A percentile compares a stretch with the other conserved stretches of the same genome.
Conservation (phyloP, 345 rosid species). For the Pelargonium nanum region DNA sequence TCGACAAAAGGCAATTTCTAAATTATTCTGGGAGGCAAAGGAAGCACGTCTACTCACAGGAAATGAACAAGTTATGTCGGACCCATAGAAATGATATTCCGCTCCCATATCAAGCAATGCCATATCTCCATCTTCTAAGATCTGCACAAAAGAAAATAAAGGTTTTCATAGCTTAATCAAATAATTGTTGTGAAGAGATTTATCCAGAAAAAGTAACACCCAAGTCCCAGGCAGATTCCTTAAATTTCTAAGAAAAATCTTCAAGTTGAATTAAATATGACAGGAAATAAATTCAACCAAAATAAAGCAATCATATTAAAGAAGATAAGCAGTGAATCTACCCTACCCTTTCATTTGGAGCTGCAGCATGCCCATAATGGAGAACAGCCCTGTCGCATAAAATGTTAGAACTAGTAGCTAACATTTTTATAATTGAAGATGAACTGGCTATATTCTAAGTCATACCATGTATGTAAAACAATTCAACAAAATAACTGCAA, state of each 20-base stretch:
- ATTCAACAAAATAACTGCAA: not conserved
- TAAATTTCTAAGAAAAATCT: not conserved
- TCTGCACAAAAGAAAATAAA: constrained; percentile 33
- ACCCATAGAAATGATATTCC: constrained; percentile 81
- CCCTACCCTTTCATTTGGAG: constrained; percentile 86
- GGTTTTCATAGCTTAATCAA: not conserved
- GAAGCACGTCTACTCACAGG: constrained; percentile 46
- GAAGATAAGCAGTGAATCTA: constrained; percentile 3
- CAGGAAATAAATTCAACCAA: not conserved
- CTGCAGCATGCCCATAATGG: constrained; percentile 98
- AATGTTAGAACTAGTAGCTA: constrained; percentile 9
- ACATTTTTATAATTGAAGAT: not conserved
- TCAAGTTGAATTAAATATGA: not conserved
- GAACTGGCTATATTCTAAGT: constrained; percentile 9
- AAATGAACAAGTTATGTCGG: constrained; percentile 92
- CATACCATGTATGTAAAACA: not conserved
- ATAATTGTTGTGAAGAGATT: not conserved
- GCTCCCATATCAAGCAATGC: constrained; percentile 97
- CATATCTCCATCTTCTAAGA: constrained; percentile 72
- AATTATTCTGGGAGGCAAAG: not conserved
- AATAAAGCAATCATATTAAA: not conserved
- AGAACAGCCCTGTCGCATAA: constrained; percentile 64
- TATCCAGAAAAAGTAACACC: not conserved
- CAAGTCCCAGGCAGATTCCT: too few relatives aligned
- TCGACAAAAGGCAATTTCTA: not conserved